phyloP scores from a whole-genome alignment of 176 grass and related monocot genomes.

The Dendrocalamus sinicus region DNA sequence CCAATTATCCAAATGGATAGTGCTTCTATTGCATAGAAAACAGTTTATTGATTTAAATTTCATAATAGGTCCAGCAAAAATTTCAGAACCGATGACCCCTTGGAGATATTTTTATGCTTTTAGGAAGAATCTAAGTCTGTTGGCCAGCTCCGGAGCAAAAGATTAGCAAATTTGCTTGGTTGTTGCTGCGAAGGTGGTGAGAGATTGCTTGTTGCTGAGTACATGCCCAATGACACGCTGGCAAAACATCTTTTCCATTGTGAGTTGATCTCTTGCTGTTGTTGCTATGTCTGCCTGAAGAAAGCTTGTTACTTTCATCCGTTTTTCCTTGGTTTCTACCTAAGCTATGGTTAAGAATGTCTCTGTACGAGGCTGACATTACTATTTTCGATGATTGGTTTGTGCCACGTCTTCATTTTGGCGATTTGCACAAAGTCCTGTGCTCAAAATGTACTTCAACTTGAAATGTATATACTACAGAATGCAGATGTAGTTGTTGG shows the following conservation, averaged over 20 bases:
- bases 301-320: conserved; percentile 13
- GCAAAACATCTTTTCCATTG: conserved; percentile 71
- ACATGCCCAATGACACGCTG: conserved; percentile 70
- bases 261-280: conserved; percentile 31
- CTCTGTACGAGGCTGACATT: neutral
- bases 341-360: neutral
- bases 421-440: neutral
- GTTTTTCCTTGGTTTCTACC: neutral
- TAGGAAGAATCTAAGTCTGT: conserved; percentile 61
- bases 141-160: conserved; percentile 55
- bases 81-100: neutral
- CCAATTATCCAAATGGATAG: too few species aligned
- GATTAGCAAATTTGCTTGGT: conserved; percentile 53
- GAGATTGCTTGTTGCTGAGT: conserved; percentile 67
- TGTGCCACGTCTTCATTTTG: neutral
- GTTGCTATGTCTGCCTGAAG: neutral
- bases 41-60: conserved; percentile 11
- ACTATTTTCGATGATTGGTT: neutral
- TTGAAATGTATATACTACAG: neutral
- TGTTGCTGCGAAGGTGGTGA: conserved; percentile 60
- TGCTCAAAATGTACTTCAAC: conserved; percentile 6
- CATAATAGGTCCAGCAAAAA: neutral
- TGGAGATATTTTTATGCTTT: neutral
- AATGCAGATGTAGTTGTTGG: neutral
- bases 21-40: too few species aligned